phyloP scores from a whole-genome alignment of 306 rosid species.

The Quercus berberidifolia region DNA sequence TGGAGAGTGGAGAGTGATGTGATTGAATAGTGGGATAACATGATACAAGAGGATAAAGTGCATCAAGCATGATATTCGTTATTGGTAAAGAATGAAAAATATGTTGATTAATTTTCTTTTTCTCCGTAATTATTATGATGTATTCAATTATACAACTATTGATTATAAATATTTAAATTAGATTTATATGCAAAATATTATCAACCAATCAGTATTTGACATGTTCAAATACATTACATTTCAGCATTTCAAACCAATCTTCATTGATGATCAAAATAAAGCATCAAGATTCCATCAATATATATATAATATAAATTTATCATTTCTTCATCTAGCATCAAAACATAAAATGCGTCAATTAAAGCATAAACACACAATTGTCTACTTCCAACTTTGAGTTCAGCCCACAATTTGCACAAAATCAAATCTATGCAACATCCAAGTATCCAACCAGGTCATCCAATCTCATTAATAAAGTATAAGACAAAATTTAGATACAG shows the following conservation, averaged over 20 bases:
- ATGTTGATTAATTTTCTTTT: too few species aligned
- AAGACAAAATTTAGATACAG: rapidly evolving
- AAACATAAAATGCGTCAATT: neutral
- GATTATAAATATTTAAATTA: too few species aligned
- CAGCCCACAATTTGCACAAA: neutral
- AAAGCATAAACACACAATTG: neutral
- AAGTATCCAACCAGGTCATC: conserved; percentile 6
- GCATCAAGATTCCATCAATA: neutral
- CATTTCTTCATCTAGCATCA: conserved; percentile 8
- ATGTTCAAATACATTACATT: neutral
- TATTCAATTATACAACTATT: too few species aligned
- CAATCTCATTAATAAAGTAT: conserved; percentile 19
- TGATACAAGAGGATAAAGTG: too few species aligned
- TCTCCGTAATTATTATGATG: too few species aligned
- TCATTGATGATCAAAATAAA: neutral
- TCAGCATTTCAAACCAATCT: neutral
- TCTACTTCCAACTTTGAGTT: conserved; percentile 16
- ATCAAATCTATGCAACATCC: conserved; percentile 18
- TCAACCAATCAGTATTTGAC: neutral
- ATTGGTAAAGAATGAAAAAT: too few species aligned
- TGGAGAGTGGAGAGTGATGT: too few species aligned
- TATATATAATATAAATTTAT: neutral
- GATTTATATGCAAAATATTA: too few species aligned
- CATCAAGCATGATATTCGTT: too few species aligned
- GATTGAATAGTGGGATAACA: too few species aligned